A percentile compares a stretch with the other conserved stretches of the same genome.
Conservation (phyloP, 108 stramenopile genomes). For the Nitzschia sp. region DNA sequence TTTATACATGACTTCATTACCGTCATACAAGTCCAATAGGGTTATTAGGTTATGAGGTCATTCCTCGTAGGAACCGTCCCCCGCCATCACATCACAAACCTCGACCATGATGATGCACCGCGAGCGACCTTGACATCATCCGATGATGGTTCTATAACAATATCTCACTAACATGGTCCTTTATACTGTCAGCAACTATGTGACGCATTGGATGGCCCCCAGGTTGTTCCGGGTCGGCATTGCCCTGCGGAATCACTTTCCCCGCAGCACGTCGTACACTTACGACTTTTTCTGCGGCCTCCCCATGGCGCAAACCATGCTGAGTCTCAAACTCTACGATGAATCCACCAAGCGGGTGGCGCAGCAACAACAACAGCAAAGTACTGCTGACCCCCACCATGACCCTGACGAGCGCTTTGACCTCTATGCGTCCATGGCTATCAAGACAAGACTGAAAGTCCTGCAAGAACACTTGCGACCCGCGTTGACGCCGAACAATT, state of each 20-base stretch:
- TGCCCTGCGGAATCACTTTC: slow-evolving; percentile 14
- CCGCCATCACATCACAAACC: too few relatives aligned
- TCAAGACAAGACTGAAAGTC: slow-evolving; percentile 41
- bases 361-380: slow-evolving; percentile 14
- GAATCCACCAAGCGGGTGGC: slow-evolving; percentile 38
- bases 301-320: slow-evolving; percentile 52
- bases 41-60: too few relatives aligned
- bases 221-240: slow-evolving; percentile 31
- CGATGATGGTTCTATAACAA: too few relatives aligned
- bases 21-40: too few relatives aligned
- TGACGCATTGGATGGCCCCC: slow-evolving; percentile 29
- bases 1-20: too few relatives aligned
- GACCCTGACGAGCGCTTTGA: slow-evolving; percentile 38
- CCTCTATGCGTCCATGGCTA: slow-evolving; percentile 1
- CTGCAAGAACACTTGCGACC: slow-evolving; percentile 62
- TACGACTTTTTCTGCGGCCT: slow-evolving; percentile 37
- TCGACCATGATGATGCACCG: too few relatives aligned
- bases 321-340: slow-evolving; percentile 60
- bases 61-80: too few relatives aligned
- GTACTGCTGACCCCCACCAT: slow-evolving; percentile 38
- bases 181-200: slow-evolving; percentile 29
- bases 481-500: slow-evolving; percentile 57
- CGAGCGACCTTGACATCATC: too few relatives aligned
- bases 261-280: not conserved
- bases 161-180: slow-evolving; percentile 28